Evolutionary conservation across 257 asterid genomes (phyloP).

Genomic region (Solanum chilense): DNA sequence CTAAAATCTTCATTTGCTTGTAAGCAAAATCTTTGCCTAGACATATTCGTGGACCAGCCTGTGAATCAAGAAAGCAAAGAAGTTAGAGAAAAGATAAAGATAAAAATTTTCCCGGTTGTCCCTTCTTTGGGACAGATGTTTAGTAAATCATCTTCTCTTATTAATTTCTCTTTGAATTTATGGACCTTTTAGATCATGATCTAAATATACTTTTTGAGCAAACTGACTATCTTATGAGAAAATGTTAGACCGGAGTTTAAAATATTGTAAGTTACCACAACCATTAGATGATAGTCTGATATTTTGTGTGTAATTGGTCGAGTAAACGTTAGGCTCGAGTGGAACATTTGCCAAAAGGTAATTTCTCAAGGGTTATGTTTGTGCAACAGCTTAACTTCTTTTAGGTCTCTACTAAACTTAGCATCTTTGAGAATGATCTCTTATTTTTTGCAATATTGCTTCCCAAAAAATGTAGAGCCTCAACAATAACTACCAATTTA

Average conservation of each 20-base stretch:
- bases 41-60: slow-evolving; percentile 70
- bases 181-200: not conserved
- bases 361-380: not conserved
- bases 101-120: no score
- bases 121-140: not conserved
- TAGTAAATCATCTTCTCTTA: not conserved
- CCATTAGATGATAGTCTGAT: not conserved
- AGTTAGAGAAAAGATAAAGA: not conserved
- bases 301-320: not conserved
- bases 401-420: not conserved
- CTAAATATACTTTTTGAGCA: not conserved
- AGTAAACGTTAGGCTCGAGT: not conserved
- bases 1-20: slow-evolving; percentile 56
- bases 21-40: slow-evolving; percentile 63
- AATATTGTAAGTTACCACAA: not conserved
- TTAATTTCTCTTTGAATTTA: not conserved
- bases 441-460: not conserved
- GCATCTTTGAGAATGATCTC: not conserved
- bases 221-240: not conserved
- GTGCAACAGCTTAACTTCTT: not conserved
- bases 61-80: not conserved
- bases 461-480: not conserved
- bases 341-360: not conserved
- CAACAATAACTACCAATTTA: not conserved
- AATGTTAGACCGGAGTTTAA: not conserved